Evolutionary conservation across 495 filamentous ascomycete genomes (phyloP).

Genomic region (Trichoderma orchidacearum): DNA sequence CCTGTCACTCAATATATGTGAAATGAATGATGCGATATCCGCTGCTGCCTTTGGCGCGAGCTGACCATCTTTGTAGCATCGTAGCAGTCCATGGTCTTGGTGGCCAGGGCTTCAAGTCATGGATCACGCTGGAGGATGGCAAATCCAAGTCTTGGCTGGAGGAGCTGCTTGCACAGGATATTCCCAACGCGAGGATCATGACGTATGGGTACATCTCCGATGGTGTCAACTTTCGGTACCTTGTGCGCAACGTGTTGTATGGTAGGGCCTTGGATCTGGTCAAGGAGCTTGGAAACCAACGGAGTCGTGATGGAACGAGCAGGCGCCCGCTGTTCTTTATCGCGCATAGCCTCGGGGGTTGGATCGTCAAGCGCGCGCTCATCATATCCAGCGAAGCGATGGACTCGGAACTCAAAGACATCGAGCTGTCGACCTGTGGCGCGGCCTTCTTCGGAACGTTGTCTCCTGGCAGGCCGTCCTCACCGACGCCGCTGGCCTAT

Average conservation of each 20-base stretch:
- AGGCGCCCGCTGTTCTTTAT: slow-evolving; percentile 25
- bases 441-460: slow-evolving; percentile 4
- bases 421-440: slow-evolving; percentile 4
- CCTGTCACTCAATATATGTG: neutral
- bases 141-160: slow-evolving; percentile 13
- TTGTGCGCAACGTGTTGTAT: slow-evolving; percentile 5
- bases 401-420: neutral
- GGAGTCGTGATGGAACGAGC: neutral
- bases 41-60: slow-evolving; percentile 30
- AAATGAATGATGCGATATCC: too few relatives aligned
- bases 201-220: slow-evolving; percentile 16
- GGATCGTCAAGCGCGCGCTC: slow-evolving; percentile 26
- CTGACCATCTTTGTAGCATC: slow-evolving; percentile 14
- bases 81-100: slow-evolving; percentile 8
- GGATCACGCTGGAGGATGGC: slow-evolving; percentile 1
- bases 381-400: slow-evolving; percentile 9
- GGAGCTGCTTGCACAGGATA: slow-evolving; percentile 16
- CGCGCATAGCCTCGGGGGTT: slow-evolving; percentile 31
- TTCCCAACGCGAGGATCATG: slow-evolving; percentile 16
- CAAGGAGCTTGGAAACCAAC: neutral
- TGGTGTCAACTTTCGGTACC: neutral
- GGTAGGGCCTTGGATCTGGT: slow-evolving; percentile 4
- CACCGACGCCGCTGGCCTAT: neutral
- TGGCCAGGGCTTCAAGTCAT: slow-evolving; percentile 4
- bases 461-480: neutral